Percentiles rank a stretch among this genome's conserved stretches.
Evolutionary conservation across 2,329 filamentous ascomycete genomes (phyloP).

Genomic region (Zymoseptoria tritici): DNA sequence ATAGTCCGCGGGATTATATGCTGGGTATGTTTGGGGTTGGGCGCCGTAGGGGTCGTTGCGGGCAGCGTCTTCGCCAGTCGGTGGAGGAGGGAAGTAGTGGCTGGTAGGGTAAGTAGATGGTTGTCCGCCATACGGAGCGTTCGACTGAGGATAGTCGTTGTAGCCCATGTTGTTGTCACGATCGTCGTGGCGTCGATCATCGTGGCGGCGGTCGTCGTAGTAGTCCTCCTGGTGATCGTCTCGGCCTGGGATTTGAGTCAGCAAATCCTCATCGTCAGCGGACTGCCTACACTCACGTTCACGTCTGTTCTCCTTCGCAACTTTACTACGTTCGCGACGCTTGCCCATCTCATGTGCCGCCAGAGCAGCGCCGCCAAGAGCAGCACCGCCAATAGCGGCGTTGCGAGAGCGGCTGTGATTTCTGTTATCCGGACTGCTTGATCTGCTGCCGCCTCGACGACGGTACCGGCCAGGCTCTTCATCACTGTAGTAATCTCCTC

Average conservation of each 20-base stretch:
- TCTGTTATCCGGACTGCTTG: slow-evolving; percentile 34
- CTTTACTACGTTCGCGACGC: slow-evolving; percentile 49
- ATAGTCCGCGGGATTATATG: slow-evolving; percentile 42
- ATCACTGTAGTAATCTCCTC: slow-evolving; percentile 28
- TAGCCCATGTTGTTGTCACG: slow-evolving; percentile 17
- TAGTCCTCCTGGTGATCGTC: slow-evolving; percentile 9
- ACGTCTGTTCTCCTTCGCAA: slow-evolving; percentile 29
- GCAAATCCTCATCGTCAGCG: not conserved
- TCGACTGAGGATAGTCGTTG: slow-evolving; percentile 25
- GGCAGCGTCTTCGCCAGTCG: slow-evolving; percentile 19
- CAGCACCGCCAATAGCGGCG: slow-evolving; percentile 50
- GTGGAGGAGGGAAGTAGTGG: slow-evolving; percentile 46
- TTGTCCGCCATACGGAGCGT: slow-evolving; percentile 23
- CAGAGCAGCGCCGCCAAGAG: slow-evolving; percentile 50
- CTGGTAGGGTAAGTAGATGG: slow-evolving; percentile 35
- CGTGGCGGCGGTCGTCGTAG: slow-evolving; percentile 14
- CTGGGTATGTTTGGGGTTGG: slow-evolving; percentile 25
- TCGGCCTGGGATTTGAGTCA: slow-evolving; percentile 2
- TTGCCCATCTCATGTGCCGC: slow-evolving; percentile 50
- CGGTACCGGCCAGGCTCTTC: slow-evolving; percentile 36
- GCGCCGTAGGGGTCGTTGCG: slow-evolving; percentile 26
- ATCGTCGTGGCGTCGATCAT: not conserved
- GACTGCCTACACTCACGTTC: slow-evolving; percentile 1
- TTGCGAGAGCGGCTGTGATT: slow-evolving; percentile 36
- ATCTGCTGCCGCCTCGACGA: slow-evolving; percentile 35